Evolutionary conservation across 2,329 filamentous ascomycete species (phyloP), one percentile per base, ranked within the genome.

Genomic region (Capronia epimyces): DNA sequence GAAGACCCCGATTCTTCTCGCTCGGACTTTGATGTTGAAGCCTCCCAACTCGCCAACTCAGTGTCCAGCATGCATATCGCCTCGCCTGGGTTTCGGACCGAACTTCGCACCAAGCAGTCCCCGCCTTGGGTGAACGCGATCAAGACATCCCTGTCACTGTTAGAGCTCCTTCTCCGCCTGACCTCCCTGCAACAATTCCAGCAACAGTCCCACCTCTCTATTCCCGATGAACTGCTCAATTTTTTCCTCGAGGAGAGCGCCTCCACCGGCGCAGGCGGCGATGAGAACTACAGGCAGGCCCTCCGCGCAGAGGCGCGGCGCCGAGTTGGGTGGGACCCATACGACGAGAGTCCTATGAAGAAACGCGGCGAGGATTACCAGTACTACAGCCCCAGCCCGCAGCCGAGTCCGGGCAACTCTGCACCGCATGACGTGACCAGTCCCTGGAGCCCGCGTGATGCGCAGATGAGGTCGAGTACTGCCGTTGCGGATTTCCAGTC

Each of bases 101-200:
- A 37, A 20, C 12, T 37, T 4, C 22, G 39, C 55, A 32, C 34
- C 42, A 52, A 55, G 63, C 44, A 49, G 36, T 36, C 43, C 43
- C 54, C 32, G 75, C 44, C 62, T 45, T 53, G 59, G 55, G 76
- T 73, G 44, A 71, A 71, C 48, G 68, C 71, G 24, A 79, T 86
- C 60, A 80, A 79, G 47, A 84, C 82, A 1, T 86, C 81, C 0
- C 74, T 88, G 4, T 95, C 90, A 1, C 79, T 95, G 7, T 79
- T 96, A 47, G 90, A 96, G 67, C 93, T 91, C 75, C 75, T 95
- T 25, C 80, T 95, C 41, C 87, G 91, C 36, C 78, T 96, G 41
- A 84, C 86, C 3, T 88, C 89, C 18, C 79, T 95, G 12, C 90
- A 95, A 65, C 89, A 95, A 71, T 95, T 93, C 67, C 87, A 95